Base-by-base conservation (phyloP, 768 basidiomycete genomes). In the Rhizopogon roseolus region DNA sequence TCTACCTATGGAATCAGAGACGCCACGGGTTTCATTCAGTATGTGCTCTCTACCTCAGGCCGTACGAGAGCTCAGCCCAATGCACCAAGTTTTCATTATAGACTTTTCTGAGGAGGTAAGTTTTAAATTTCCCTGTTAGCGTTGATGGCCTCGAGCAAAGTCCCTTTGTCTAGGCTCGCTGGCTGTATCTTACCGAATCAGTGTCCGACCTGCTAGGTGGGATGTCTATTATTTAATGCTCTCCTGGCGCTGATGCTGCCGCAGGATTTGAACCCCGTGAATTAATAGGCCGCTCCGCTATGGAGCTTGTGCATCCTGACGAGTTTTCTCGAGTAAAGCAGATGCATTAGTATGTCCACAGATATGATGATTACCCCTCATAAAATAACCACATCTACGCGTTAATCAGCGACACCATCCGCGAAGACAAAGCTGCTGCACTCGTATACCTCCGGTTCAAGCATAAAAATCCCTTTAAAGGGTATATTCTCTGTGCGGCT, bases 11-110 rank as follows among this genome's bases (percentile, higher is more conserved):
- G 75, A 82, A 57, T 61, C 67, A 51, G 55, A 62, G 22, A 75
- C 77, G n/a, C 84, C 86, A 42, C 80, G 79, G 60, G 77, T 90
- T 38, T 91, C 89, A 29, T 91, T 89, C 78, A 90, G 89, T 90
- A 55, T 50, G 86, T 80, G 36, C 11, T 57, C 49, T 27, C 59
- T 40, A 17, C 39, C 38, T 52, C 40, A 25, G 27, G 41, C 41
- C n/a, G 8, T n/a, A 14, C 16, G 43, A 51, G 16, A 13, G 38
- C 58, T 66, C 19, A 68, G 37, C 22, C 22, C 16, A 32, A 11
- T 19, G 11, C 22, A 46, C 22, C 6, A 63, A 90, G 89, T 91
- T 56, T 86, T 82, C 17, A 91, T 90, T 61, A 83, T 89, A 49
- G 89, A 92, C 69, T 90, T 90, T 68, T 82, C 86, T 4, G 79